Evolutionary conservation across 2,329 filamentous ascomycete species (phyloP).

Genomic region (Nemania abortiva): DNA sequence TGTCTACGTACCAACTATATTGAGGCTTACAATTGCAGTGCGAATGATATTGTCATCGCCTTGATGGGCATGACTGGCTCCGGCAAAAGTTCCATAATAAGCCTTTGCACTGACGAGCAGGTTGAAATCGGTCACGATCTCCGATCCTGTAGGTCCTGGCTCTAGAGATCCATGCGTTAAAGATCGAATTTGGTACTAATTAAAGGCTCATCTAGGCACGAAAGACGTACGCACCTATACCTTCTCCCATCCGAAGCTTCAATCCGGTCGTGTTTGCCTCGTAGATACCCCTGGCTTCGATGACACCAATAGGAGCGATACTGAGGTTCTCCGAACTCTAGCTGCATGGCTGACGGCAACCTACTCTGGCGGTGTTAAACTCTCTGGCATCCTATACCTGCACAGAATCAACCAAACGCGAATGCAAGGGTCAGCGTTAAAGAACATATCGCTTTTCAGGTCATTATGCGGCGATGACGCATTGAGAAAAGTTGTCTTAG

Average conservation of each 20-base stretch:
- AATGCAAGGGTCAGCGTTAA: conserved; percentile 23
- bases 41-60: conserved; percentile 24
- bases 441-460: conserved; percentile 30
- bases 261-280: conserved; percentile 25
- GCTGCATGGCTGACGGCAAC: conserved; percentile 23
- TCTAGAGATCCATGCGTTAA: neutral
- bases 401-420: conserved; percentile 32
- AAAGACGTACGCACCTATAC: conserved; percentile 23
- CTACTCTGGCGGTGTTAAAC: conserved; percentile 14
- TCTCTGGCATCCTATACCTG: conserved; percentile 32
- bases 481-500: conserved; percentile 22
- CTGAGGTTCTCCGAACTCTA: conserved; percentile 29
- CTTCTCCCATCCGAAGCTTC: conserved; percentile 17
- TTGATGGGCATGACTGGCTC: conserved; percentile 36
- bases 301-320: conserved; percentile 25
- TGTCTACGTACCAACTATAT: neutral
- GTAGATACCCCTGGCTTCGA: conserved; percentile 38
- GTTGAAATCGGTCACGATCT: conserved; percentile 35
- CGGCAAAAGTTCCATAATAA: conserved; percentile 37
- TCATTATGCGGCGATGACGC: conserved; percentile 29
- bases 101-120: conserved; percentile 1
- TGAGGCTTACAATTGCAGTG: conserved; percentile 1
- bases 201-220: conserved; percentile 23
- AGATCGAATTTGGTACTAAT: neutral
- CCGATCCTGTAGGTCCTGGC: conserved; percentile 24